Conservation (phyloP, 2,329 filamentous ascomycete species). For the Laburnicola sp. region DNA sequence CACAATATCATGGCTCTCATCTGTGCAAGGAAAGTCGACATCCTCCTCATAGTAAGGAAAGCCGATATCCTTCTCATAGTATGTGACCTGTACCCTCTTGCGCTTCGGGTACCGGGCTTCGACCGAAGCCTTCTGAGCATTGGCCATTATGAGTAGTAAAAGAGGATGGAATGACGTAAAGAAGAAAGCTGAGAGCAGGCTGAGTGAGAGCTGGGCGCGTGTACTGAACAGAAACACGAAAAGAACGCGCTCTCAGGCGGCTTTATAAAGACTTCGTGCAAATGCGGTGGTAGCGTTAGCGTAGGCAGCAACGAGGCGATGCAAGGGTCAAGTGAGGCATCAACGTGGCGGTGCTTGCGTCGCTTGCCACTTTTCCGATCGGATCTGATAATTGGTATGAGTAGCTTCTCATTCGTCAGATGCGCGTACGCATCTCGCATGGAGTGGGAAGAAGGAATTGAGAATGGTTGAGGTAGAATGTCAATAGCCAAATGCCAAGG, state of each 20-base stretch:
- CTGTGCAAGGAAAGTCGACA: slow-evolving; percentile 7
- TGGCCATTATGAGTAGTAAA: slow-evolving; percentile 20
- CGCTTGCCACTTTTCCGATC: not conserved
- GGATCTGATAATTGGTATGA: not conserved
- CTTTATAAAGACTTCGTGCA: slow-evolving; percentile 23
- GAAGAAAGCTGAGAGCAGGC: not conserved
- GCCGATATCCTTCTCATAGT: slow-evolving; percentile 29
- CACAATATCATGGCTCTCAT: slow-evolving; percentile 15
- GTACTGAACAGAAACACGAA: slow-evolving; percentile 26
- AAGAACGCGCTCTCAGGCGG: slow-evolving; percentile 25
- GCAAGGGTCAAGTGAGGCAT: slow-evolving; percentile 34
- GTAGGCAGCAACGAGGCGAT: slow-evolving; percentile 36
- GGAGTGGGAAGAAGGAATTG: not conserved
- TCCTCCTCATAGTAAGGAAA: slow-evolving; percentile 19
- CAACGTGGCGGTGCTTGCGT: slow-evolving; percentile 21
- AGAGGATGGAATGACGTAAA: not conserved
- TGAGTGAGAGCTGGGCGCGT: slow-evolving; percentile 4
- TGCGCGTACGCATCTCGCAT: not conserved
- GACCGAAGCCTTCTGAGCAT: slow-evolving; percentile 17
- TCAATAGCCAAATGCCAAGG: slow-evolving; percentile 7
- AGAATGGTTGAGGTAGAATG: slow-evolving; percentile 20
- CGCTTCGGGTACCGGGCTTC: slow-evolving; percentile 38
- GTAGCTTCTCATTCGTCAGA: not conserved
- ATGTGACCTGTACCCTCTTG: slow-evolving; percentile 39
- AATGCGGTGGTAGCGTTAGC: slow-evolving; percentile 25